Conservation (phyloP, 257 asterid genomes). For the Rauvolfia tetraphylla region DNA sequence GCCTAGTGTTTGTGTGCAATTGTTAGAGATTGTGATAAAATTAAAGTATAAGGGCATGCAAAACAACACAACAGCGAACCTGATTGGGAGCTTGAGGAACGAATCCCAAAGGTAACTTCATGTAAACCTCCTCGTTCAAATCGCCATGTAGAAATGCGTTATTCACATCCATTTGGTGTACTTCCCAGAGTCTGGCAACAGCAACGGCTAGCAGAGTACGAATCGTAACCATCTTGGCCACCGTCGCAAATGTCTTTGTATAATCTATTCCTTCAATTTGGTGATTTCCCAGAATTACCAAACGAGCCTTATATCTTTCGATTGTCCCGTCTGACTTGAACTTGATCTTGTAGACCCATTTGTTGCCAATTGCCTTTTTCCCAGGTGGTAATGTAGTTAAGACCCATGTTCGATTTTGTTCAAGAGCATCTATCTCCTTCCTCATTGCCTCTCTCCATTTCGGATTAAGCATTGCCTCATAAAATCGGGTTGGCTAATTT, state of each 20-base stretch:
- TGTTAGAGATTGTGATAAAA: no score
- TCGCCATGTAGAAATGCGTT: conserved; percentile 4
- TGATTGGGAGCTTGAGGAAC: no score
- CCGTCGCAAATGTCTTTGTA: neutral
- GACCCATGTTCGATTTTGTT: no score
- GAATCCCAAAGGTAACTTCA: neutral
- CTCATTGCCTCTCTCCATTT: no score
- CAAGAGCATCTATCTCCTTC: no score
- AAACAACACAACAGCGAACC: no score
- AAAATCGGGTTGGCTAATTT: no score
- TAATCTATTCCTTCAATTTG: neutral
- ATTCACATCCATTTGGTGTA: conserved; percentile 12
- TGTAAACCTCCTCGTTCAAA: conserved; percentile 5
- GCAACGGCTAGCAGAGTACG: neutral
- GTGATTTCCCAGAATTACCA: neutral
- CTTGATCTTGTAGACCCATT: neutral
- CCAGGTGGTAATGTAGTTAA: no score
- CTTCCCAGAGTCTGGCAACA: neutral
- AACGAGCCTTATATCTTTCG: neutral
- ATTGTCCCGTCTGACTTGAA: neutral
- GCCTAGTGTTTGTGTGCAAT: no score
- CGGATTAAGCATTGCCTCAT: no score
- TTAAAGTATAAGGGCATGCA: no score
- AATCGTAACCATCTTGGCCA: neutral
- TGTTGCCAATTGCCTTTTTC: neutral